Evolutionary conservation across 306 rosid genomes (phyloP).

Genomic region (Pterocarpus santalinus): DNA sequence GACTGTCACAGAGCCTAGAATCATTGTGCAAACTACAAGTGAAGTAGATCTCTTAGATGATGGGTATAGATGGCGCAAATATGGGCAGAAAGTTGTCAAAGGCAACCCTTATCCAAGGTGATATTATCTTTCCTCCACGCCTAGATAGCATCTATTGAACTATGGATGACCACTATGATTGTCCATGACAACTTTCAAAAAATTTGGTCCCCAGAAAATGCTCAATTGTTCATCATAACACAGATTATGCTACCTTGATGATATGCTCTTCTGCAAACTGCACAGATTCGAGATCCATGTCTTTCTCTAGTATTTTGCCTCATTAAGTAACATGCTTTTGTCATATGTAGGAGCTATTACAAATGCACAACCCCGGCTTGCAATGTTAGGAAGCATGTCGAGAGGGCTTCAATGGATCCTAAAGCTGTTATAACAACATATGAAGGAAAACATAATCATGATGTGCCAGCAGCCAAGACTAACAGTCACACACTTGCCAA

Average conservation of each 20-base stretch:
- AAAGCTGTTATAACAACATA: constrained; percentile 94
- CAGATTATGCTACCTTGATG: neutral
- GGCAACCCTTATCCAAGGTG: constrained; percentile 93
- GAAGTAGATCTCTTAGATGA: constrained; percentile 90
- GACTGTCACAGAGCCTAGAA: constrained; percentile 80
- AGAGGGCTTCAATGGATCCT: constrained; percentile 85
- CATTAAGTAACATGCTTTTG: constrained; percentile 34
- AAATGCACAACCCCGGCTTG: constrained; percentile 84
- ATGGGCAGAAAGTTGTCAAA: constrained; percentile 86
- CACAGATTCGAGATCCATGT: neutral
- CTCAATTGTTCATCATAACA: neutral
- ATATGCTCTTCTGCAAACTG: neutral
- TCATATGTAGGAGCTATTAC: constrained; percentile 80
- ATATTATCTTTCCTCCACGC: constrained; percentile 38
- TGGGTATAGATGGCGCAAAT: constrained; percentile 91
- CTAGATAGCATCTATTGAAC: constrained; percentile 13
- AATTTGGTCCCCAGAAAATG: neutral
- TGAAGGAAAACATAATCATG: constrained; percentile 90
- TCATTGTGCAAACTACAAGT: constrained; percentile 89
- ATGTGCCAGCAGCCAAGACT: constrained; percentile 82
- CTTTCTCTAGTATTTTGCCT: neutral
- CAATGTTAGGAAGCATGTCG: constrained; percentile 87
- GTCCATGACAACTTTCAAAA: neutral
- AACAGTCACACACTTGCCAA: constrained; percentile 71
- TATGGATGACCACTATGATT: neutral